Conservation (phyloP, 495 filamentous ascomycete species). For the Daldinia bambusicola region DNA sequence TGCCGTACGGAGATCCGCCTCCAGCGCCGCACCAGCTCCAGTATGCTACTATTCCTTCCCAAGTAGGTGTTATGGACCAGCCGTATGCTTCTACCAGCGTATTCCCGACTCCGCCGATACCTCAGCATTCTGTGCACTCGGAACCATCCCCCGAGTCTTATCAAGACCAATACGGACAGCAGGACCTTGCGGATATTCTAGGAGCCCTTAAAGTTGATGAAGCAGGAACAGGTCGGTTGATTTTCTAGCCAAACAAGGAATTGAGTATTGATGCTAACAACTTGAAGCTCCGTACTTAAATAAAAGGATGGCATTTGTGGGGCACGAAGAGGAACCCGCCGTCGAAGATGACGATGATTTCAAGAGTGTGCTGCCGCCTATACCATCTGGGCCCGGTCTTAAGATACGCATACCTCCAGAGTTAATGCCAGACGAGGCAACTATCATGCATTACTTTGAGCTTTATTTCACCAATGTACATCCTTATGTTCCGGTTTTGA, state of each 20-base stretch:
- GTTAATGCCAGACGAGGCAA: conserved; percentile 90
- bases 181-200: conserved; percentile 80
- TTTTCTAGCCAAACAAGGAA: background rate
- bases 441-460: conserved; percentile 85
- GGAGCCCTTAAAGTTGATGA: conserved; percentile 90
- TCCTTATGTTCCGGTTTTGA: conserved; percentile 94
- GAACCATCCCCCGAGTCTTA: conserved; percentile 62
- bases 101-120: conserved; percentile 66
- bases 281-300: conserved; percentile 83
- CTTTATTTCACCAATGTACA: conserved; percentile 94
- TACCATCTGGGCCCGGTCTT: conserved; percentile 71
- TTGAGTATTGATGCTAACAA: conserved; percentile 14
- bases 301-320: conserved; percentile 66
- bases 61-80: conserved; percentile 61
- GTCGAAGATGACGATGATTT: conserved; percentile 79
- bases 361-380: conserved; percentile 69
- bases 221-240: conserved; percentile 80
- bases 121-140: conserved; percentile 56
- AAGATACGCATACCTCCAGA: conserved; percentile 91
- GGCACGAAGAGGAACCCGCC: conserved; percentile 74
- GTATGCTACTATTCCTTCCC: conserved; percentile 59
- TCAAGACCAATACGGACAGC: conserved; percentile 72
- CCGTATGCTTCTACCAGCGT: conserved; percentile 56
- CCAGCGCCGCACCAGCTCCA: conserved; percentile 58
- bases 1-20: conserved; percentile 58